Conservation (phyloP, 495 filamentous ascomycete species). For the Hypoxylon lienhwacheense region DNA sequence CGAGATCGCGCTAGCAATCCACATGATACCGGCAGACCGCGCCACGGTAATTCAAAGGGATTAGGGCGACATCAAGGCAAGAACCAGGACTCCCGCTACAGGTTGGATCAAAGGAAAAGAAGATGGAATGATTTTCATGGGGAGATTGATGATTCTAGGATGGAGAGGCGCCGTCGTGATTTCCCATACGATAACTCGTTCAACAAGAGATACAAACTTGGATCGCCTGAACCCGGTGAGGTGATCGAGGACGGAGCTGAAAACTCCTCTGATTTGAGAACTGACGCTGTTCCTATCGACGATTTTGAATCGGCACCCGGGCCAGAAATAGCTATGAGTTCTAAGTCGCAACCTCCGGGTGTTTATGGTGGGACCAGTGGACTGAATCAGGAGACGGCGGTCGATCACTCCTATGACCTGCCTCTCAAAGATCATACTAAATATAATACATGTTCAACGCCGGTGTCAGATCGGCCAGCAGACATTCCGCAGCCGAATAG, state of each 20-base stretch:
- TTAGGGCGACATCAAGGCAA: conserved; percentile 22
- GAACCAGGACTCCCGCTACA: conserved; percentile 16
- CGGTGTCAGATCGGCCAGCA: not conserved
- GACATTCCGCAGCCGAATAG: conserved; percentile 5
- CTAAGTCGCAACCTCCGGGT: not conserved
- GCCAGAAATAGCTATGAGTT: not conserved
- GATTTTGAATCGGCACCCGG: not conserved
- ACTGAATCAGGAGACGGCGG: not conserved
- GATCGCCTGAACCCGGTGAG: conserved; percentile 39
- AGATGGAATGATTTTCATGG: conserved; percentile 20
- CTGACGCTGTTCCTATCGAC: not conserved
- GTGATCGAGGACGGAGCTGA: conserved; percentile 28
- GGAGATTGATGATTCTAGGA: not conserved
- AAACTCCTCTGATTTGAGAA: conserved; percentile 13
- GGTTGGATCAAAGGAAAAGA: conserved; percentile 24
- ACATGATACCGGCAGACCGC: conserved; percentile 11
- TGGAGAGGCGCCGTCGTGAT: conserved; percentile 14
- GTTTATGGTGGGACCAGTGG: not conserved
- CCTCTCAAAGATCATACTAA: not conserved
- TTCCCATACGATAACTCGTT: conserved; percentile 13
- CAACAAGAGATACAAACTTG: conserved; percentile 14
- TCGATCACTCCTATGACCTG: not conserved
- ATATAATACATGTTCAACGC: not conserved
- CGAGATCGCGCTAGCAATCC: conserved; percentile 20
- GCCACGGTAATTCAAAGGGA: conserved; percentile 11